phyloP scores from a whole-genome alignment of 441 rosid species.

The Aleurites moluccanus region DNA sequence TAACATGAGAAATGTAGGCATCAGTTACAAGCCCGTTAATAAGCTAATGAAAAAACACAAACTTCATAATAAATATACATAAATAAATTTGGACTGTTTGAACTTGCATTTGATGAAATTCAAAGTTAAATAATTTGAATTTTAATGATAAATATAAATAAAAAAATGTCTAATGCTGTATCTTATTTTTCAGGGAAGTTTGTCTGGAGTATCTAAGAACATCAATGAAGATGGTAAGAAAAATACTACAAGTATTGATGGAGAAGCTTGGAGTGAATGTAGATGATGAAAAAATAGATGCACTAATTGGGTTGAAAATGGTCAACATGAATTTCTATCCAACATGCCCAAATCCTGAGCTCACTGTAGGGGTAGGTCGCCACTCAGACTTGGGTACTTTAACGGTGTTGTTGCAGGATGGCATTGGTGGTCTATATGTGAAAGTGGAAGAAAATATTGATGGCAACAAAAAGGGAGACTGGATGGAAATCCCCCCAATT shows the following conservation, averaged over 20 bases:
- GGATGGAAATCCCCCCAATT: conserved; percentile 55
- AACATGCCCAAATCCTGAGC: conserved; percentile 55
- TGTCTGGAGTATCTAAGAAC: conserved; percentile 43
- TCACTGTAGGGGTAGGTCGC: conserved; percentile 56
- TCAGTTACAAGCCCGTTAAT: neutral
- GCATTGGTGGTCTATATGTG: conserved; percentile 55
- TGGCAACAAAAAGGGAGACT: conserved; percentile 31
- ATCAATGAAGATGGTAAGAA: conserved; percentile 46
- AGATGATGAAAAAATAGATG: conserved; percentile 41
- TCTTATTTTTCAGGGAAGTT: conserved; percentile 36
- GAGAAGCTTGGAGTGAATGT: conserved; percentile 41
- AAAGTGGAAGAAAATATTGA: conserved; percentile 34
- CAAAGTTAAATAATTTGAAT: too few species aligned
- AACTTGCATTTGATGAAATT: too few species aligned
- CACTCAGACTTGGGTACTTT: conserved; percentile 57
- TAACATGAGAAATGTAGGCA: neutral
- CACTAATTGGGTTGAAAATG: conserved; percentile 39
- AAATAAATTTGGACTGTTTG: neutral
- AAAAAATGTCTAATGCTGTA: neutral
- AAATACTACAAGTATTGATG: conserved; percentile 36
- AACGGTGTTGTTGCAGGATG: conserved; percentile 51
- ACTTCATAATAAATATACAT: neutral
- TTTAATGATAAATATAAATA: neutral
- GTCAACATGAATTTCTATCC: conserved; percentile 73
- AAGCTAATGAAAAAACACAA: neutral